These are phyloP conservation scores for Bertia moriformis DNA, from an alignment of 2,329 filamentous ascomycete genomes.

Conservation along the genomic window DNA sequence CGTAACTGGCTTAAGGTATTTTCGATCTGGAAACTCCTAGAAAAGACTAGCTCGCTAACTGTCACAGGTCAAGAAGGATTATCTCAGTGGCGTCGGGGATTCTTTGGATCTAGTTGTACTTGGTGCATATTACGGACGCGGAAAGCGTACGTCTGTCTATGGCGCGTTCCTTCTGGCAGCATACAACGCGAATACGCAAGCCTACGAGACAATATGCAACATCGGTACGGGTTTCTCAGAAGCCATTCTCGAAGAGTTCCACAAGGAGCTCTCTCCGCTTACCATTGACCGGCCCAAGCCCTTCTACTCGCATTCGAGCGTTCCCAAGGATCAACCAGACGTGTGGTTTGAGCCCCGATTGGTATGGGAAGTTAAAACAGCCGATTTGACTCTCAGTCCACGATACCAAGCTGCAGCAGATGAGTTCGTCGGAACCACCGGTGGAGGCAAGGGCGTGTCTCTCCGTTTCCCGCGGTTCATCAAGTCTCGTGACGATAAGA, in stretches of 20 bases:
- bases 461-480: constrained; percentile 88
- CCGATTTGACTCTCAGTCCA: constrained; percentile 82
- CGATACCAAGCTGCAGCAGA: constrained; percentile 81
- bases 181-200: constrained; percentile 68
- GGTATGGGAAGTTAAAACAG: constrained; percentile 97
- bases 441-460: constrained; percentile 63
- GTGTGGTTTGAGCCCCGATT: constrained; percentile 93
- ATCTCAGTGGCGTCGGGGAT: constrained; percentile 83
- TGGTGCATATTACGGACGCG: constrained; percentile 84
- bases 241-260: constrained; percentile 75
- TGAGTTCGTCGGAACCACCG: constrained; percentile 59
- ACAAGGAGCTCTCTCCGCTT: constrained; percentile 59
- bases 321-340: constrained; percentile 85
- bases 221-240: constrained; percentile 96
- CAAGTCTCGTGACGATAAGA: constrained; percentile 85
- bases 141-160: constrained; percentile 90
- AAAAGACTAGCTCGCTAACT: neutral
- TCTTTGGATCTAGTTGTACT: constrained; percentile 92
- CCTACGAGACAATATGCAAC: constrained; percentile 93
- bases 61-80: constrained; percentile 83
- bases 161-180: constrained; percentile 91
- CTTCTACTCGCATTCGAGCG: constrained; percentile 76
- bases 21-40: neutral
- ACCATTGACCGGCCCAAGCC: constrained; percentile 85
- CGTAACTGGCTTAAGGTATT: constrained; percentile 92